Conservation (phyloP, 139 green algal species). For the Chlamydomonas sp. region DNA sequence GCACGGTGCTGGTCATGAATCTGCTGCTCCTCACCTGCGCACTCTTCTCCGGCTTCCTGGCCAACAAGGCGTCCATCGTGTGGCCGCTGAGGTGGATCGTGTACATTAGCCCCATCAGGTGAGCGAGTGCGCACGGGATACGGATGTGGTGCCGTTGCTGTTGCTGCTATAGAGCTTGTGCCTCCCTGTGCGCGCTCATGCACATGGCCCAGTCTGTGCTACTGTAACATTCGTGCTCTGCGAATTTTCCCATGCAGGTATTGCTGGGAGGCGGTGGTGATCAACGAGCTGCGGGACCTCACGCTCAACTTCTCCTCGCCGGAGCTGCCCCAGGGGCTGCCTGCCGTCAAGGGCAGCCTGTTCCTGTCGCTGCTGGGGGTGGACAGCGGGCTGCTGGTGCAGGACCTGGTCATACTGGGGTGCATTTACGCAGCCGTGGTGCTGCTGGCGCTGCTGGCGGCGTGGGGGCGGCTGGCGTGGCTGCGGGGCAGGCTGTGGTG, state of each 20-base stretch:
- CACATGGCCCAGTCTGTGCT: background rate
- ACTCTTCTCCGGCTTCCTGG: slow-evolving; percentile 79
- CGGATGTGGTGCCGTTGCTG: background rate
- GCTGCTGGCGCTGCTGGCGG: background rate
- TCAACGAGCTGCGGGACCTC: slow-evolving; percentile 71
- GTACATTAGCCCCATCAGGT: slow-evolving; percentile 68
- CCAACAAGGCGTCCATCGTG: slow-evolving; percentile 66
- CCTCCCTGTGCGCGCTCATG: background rate
- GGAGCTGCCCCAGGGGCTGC: slow-evolving; percentile 34
- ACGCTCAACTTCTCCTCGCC: slow-evolving; percentile 34
- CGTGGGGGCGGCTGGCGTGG: background rate
- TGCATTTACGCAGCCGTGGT: slow-evolving; percentile 37
- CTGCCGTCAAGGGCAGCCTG: slow-evolving; percentile 23
- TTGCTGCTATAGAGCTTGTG: background rate
- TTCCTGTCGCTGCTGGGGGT: slow-evolving; percentile 50
- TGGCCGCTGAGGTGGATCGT: slow-evolving; percentile 67
- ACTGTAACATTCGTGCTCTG: background rate
- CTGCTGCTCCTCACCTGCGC: slow-evolving; percentile 81
- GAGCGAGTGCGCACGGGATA: background rate
- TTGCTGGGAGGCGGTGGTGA: slow-evolving; percentile 62
- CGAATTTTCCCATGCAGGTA: slow-evolving; percentile 44
- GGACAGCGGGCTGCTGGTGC: slow-evolving; percentile 8
- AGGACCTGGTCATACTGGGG: slow-evolving; percentile 39
- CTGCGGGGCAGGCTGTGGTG: slow-evolving; percentile 16
- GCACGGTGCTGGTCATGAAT: slow-evolving; percentile 76